Base-by-base conservation (phyloP, 2,329 filamentous ascomycete species). In the Calonectria pseudoreteaudii region DNA sequence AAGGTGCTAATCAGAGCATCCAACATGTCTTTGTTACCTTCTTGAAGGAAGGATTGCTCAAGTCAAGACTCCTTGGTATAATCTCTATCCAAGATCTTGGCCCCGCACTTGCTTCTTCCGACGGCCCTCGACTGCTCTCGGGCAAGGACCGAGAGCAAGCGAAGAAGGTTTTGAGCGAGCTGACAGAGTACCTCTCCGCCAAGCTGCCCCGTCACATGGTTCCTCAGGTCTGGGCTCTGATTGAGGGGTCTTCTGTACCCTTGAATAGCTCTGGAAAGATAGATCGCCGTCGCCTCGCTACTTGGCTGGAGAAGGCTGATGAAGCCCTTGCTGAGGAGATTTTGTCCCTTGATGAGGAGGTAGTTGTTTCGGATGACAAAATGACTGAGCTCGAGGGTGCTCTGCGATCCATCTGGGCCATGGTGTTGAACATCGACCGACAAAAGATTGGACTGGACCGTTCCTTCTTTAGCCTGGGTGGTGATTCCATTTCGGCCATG, bases 401-500 rank as follows among this genome's bases (percentile, higher is more conserved):
- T 18, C 26, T 78, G 10, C 77, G 76, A 28, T 66, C 69, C 7
- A 74, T 78, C 31, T 80, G 78, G 77, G 65, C 34, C 0, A 56
- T 76, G 0, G 77, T 78, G 2, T 4, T 78, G 18, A 78, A 79
- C 31, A 78, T 79, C 47, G 77, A 75, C 6, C 7, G 1, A 1
- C 78, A 79, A 10, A 77, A 80, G 52, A 75, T 79, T 38, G 64
- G 76, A 1, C 68, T 78, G 6, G 13, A 26, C 65, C 77, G 74
- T 8, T 82, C 82, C 49, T 87, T 87, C 74, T 76, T 86, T 28
- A 78, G 79, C 20, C 77, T 86, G 1, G 86, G 86, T 1, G 86
- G 86, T 7, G 86, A 87, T 67, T 87, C 86, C 4, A 86, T 87
- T 49, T 81, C 80, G 0, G 85, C 86, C 3, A 87, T 87, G 83